Percentiles rank a stretch among this genome's conserved stretches.
Evolutionary conservation across 805 yeast genomes (phyloP).

Genomic region (Candida sphagnicola): DNA sequence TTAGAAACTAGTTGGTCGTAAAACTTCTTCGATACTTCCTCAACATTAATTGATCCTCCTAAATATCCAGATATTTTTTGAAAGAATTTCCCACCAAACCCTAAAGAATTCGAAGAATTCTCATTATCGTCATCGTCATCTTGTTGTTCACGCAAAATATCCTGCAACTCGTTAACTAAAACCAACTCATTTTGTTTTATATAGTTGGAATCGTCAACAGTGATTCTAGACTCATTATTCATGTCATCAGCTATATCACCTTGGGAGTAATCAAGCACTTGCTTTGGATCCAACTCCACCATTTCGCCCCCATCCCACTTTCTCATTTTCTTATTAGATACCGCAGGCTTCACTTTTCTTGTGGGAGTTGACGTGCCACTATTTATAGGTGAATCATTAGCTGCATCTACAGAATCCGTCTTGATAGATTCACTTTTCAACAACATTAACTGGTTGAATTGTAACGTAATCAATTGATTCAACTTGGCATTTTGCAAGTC

Average conservation of each 20-base stretch:
- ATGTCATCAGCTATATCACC: constrained; percentile 7
- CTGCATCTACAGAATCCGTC: background rate
- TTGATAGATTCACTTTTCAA: constrained; percentile 12
- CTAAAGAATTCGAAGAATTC: constrained; percentile 4
- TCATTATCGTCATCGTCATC: constrained; percentile 23
- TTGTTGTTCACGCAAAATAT: constrained; percentile 30
- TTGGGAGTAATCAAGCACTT: constrained; percentile 30
- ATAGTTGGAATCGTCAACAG: constrained; percentile 31
- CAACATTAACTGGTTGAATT: constrained; percentile 35
- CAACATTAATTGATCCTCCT: constrained; percentile 45
- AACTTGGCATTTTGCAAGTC: constrained; percentile 18
- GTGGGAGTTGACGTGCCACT: constrained; percentile 10
- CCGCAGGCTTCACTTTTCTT: constrained; percentile 5
- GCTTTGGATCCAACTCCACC: constrained; percentile 22
- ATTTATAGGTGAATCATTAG: constrained; percentile 1
- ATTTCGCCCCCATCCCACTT: constrained; percentile 40
- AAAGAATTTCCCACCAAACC: constrained; percentile 21
- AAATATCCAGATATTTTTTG: constrained; percentile 34
- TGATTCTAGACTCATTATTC: constrained; percentile 7
- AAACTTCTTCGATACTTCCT: constrained; percentile 60
- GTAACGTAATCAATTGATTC: constrained; percentile 32
- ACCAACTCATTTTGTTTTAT: constrained; percentile 35
- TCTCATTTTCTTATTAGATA: constrained; percentile 33
- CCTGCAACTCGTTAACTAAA: constrained; percentile 37
- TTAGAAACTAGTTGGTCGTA: constrained; percentile 76